These are phyloP conservation scores for Ceratocystis diversiconidia DNA, from an alignment of 2,329 filamentous ascomycete genomes.

Conservation along the genomic window DNA sequence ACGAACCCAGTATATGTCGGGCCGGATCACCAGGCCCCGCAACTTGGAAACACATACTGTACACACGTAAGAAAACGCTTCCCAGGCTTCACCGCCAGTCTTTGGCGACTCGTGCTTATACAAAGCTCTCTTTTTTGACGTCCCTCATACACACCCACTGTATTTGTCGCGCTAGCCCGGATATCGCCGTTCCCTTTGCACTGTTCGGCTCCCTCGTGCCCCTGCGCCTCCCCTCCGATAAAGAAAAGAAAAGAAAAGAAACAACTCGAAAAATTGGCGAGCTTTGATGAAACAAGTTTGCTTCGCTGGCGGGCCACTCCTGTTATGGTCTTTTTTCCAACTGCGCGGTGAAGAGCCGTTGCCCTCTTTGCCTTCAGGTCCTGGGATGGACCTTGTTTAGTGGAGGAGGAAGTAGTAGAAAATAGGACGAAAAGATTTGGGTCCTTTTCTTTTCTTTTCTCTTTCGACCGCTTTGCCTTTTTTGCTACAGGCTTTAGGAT, in stretches of 20 bases:
- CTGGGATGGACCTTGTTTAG: background rate
- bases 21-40: background rate
- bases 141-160: too few species aligned
- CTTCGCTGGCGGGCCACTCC: background rate
- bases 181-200: background rate
- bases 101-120: background rate
- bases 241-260: too few species aligned
- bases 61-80: background rate
- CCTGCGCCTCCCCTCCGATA: too few species aligned
- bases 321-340: background rate
- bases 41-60: background rate
- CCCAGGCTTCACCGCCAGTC: constrained; percentile 2
- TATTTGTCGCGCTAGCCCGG: background rate
- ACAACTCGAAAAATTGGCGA: background rate
- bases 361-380: background rate
- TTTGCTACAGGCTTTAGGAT: background rate
- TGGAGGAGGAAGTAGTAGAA: background rate
- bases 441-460: background rate
- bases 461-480: background rate
- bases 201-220: background rate
- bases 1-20: background rate
- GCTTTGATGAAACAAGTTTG: background rate
- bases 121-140: background rate
- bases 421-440: background rate
- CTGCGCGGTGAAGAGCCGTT: background rate